These are phyloP conservation scores for Irpex rosettiformis DNA, from an alignment of 1,284 basidiomycete genomes.

Conservation along the genomic window DNA sequence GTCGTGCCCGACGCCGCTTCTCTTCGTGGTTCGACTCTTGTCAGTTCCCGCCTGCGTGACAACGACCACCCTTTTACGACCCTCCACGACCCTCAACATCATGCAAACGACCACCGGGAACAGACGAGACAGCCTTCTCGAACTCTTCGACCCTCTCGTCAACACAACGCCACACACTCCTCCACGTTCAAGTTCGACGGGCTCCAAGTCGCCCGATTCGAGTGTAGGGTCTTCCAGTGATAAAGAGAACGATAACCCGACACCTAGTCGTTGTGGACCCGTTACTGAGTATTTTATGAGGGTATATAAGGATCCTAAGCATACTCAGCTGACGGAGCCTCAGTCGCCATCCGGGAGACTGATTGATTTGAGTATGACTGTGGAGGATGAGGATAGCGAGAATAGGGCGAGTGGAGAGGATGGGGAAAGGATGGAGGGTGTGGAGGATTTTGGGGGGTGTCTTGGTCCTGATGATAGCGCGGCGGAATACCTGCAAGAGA, in stretches of 20 bases:
- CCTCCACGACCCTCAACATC: background rate
- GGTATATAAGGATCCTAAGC: conserved; percentile 30
- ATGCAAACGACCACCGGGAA: background rate
- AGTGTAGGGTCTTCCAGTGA: conserved; percentile 28
- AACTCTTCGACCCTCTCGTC: conserved; percentile 16
- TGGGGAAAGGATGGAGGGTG: background rate
- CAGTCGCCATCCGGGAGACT: conserved; percentile 42
- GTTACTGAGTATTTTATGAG: conserved; percentile 49
- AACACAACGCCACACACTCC: conserved; percentile 14
- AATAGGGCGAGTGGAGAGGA: conserved; percentile 20
- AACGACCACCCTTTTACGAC: background rate
- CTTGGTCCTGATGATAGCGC: background rate
- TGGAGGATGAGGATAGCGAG: conserved; percentile 16
- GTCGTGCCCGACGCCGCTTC: background rate
- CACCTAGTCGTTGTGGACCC: conserved; percentile 23
- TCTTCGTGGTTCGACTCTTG: background rate
- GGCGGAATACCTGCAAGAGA: conserved; percentile 12
- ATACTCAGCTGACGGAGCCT: conserved; percentile 15
- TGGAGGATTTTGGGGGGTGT: background rate
- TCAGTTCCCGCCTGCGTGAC: background rate
- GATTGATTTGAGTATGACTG: conserved; percentile 46
- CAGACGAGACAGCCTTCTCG: conserved; percentile 13
- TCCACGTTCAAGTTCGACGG: conserved; percentile 11
- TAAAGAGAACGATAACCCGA: conserved; percentile 56
- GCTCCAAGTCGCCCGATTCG: conserved; percentile 10